Evolutionary conservation across 805 yeast species (phyloP).

Genomic region (Sungouiella thailandica): DNA sequence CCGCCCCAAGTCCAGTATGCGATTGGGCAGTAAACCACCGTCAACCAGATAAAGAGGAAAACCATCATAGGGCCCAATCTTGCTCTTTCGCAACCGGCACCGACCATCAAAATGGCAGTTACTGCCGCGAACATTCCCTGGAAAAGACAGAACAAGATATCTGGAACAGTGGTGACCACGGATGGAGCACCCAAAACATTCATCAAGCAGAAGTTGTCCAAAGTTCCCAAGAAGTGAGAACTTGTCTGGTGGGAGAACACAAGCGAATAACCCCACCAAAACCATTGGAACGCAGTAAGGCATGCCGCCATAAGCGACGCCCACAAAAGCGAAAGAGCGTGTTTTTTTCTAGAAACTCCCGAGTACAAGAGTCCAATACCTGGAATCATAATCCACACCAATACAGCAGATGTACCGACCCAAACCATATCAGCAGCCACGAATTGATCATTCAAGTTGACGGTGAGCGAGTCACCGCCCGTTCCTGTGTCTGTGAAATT

Average conservation of each 20-base stretch:
- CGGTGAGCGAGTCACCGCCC: conserved; percentile 76
- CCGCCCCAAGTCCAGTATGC: conserved; percentile 99
- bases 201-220: conserved; percentile 75
- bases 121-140: conserved; percentile 97
- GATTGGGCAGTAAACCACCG: conserved; percentile 91
- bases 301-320: conserved; percentile 87
- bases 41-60: conserved; percentile 88
- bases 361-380: conserved; percentile 93
- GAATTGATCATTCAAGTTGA: conserved; percentile 66
- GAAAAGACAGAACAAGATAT: conserved; percentile 81
- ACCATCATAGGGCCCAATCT: conserved; percentile 95
- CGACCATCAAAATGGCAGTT: conserved; percentile 90
- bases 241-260: conserved; percentile 66
- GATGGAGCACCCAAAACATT: conserved; percentile 79
- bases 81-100: conserved; percentile 98
- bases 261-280: conserved; percentile 76
- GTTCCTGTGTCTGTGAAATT: conserved; percentile 53
- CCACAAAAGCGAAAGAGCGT: conserved; percentile 92
- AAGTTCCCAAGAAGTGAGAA: conserved; percentile 71
- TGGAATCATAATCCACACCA: conserved; percentile 96
- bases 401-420: conserved; percentile 69
- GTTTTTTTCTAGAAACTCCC: conserved; percentile 91
- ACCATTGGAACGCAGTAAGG: conserved; percentile 90
- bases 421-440: conserved; percentile 79
- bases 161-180: conserved; percentile 70